Evolutionary conservation across 306 rosid genomes (phyloP).

Genomic region (Cicer pinnatifidum): DNA sequence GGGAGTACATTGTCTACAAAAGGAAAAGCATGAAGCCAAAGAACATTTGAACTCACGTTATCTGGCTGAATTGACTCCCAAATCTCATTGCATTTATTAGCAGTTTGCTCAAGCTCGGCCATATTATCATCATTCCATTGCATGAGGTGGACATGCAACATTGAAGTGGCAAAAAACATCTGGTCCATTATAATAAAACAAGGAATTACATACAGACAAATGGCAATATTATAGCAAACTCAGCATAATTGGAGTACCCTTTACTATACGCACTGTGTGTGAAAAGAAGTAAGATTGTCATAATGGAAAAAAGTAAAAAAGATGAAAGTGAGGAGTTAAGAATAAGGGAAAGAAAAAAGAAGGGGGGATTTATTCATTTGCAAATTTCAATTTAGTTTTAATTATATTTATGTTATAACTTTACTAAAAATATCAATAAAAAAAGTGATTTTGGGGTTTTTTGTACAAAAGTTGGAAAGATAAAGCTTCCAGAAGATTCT

Average conservation of each 20-base stretch:
- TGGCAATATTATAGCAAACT: conserved; percentile 32
- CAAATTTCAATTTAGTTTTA: not conserved
- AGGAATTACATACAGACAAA: conserved; percentile 46
- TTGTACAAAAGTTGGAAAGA: conserved; percentile 3
- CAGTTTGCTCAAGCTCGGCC: conserved; percentile 89
- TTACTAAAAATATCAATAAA: not conserved
- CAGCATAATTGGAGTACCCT: conserved; percentile 10
- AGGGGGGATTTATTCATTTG: not conserved
- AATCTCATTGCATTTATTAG: conserved; percentile 68
- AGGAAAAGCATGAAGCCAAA: conserved; percentile 36
- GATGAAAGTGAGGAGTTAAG: conserved; percentile 17
- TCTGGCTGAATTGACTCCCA: conserved; percentile 76
- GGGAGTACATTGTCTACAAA: conserved; percentile 5
- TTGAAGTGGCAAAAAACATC: conserved; percentile 96
- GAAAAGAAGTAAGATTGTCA: conserved; percentile 15
- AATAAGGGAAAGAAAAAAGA: not conserved
- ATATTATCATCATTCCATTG: conserved; percentile 82
- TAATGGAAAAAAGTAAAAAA: not conserved
- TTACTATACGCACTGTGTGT: conserved; percentile 1
- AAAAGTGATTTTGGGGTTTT: not conserved
- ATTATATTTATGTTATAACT: not conserved
- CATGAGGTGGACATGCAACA: conserved; percentile 91
- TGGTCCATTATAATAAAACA: conserved; percentile 50
- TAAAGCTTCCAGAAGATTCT: conserved; percentile 35
- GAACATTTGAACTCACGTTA: conserved; percentile 66